Evolutionary conservation across 202 grass and related monocot species (phyloP).

Genomic region (Hordeum pubiflorum): DNA sequence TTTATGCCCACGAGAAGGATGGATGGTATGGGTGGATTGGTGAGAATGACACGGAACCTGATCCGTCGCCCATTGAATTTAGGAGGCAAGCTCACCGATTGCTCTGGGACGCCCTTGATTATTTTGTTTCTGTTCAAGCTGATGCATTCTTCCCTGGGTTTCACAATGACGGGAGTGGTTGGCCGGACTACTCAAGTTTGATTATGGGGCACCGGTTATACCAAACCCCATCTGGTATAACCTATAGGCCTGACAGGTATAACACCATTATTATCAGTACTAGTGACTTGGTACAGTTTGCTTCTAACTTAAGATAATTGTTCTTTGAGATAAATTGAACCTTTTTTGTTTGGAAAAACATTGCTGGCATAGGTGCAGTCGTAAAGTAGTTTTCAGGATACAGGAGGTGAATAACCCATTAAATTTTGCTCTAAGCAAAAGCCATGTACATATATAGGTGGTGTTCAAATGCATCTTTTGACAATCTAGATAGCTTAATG

Average conservation of each 20-base stretch:
- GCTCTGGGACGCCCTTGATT: slow-evolving; percentile 91
- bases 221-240: slow-evolving; percentile 59
- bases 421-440: slow-evolving; percentile 5
- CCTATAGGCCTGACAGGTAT: slow-evolving; percentile 97
- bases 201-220: slow-evolving; percentile 94
- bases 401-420: background rate
- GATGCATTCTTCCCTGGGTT: slow-evolving; percentile 97
- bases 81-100: slow-evolving; percentile 63
- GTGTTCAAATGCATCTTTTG: background rate
- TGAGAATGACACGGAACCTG: slow-evolving; percentile 71
- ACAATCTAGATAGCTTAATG: background rate
- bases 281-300: background rate
- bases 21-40: slow-evolving; percentile 99
- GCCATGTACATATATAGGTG: background rate
- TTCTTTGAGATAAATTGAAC: background rate
- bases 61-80: slow-evolving; percentile 47
- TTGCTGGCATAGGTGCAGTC: background rate
- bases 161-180: slow-evolving; percentile 73
- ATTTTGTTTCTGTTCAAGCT: slow-evolving; percentile 90
- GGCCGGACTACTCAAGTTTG: slow-evolving; percentile 77
- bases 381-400: background rate
- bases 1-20: slow-evolving; percentile 90
- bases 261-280: slow-evolving; percentile 13
- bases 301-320: background rate
- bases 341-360: background rate